Percentiles rank a stretch among this genome's conserved stretches.
These are phyloP conservation scores for Gossypium laxum DNA, from an alignment of 441 rosid genomes.

Conservation along the genomic window DNA sequence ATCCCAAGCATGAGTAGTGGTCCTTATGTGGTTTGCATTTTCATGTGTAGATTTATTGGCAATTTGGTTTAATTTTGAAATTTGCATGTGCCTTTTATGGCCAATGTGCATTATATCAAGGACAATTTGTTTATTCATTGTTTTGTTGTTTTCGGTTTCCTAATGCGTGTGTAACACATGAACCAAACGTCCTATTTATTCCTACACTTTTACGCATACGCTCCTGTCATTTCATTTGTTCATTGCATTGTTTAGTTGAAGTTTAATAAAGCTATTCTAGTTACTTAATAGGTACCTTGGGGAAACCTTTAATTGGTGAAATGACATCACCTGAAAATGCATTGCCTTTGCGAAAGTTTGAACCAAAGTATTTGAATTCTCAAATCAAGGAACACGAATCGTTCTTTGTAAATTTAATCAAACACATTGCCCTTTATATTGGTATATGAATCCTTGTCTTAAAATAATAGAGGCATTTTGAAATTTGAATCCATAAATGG, in stretches of 20 bases:
- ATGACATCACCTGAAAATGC: no score
- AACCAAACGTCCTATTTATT: neutral
- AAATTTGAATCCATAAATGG: no score
- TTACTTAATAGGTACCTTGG: neutral
- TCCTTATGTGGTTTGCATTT: slow-evolving; percentile 14
- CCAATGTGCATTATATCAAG: slow-evolving; percentile 14
- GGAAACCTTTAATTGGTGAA: no score
- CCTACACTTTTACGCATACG: neutral
- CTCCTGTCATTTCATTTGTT: neutral
- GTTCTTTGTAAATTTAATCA: no score
- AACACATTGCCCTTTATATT: no score
- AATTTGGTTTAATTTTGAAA: neutral
- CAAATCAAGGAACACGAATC: no score
- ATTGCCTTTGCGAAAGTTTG: no score
- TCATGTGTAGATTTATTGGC: slow-evolving; percentile 1
- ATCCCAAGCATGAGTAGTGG: slow-evolving; percentile 17
- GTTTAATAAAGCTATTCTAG: neutral
- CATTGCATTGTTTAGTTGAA: neutral
- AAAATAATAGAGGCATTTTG: no score
- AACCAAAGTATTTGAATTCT: no score
- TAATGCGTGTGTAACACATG: slow-evolving; percentile 1
- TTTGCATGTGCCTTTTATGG: neutral
- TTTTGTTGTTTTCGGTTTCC: slow-evolving; percentile 12
- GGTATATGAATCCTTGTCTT: no score
- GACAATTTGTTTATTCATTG: slow-evolving; percentile 34